Conservation (phyloP, 2,329 filamentous ascomycete genomes). For the Penicillium corylophilum region DNA sequence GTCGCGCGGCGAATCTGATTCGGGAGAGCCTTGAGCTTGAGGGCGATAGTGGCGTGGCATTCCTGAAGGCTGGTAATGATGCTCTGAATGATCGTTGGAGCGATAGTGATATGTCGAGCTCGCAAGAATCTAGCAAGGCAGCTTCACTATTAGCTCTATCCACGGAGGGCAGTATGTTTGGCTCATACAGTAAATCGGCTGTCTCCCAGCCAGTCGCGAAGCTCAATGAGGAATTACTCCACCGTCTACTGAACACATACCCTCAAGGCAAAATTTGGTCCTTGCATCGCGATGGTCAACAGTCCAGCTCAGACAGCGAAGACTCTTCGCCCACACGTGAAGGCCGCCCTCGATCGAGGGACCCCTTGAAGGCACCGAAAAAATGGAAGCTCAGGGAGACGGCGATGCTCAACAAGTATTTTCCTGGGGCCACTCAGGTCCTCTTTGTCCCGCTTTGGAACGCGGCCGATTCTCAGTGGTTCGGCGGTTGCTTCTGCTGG, state of each 20-base stretch:
- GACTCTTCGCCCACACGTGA: constrained; percentile 23
- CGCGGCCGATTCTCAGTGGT: constrained; percentile 48
- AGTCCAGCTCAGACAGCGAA: constrained; percentile 49
- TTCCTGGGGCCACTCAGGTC: constrained; percentile 49
- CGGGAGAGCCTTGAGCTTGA: constrained; percentile 47
- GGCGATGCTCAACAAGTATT: constrained; percentile 42
- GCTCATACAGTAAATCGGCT: constrained; percentile 28
- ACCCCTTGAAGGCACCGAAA: constrained; percentile 14
- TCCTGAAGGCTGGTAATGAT: constrained; percentile 31
- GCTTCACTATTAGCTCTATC: constrained; percentile 36
- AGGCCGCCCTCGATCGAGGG: constrained; percentile 7
- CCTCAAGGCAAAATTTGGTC: constrained; percentile 51
- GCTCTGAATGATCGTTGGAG: constrained; percentile 29
- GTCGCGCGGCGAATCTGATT: constrained; percentile 50
- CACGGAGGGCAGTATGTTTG: constrained; percentile 36
- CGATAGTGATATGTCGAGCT: constrained; percentile 28
- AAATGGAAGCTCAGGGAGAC: constrained; percentile 30
- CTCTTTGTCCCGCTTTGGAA: constrained; percentile 56
- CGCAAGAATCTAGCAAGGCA: constrained; percentile 25
- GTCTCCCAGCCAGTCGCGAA: constrained; percentile 29
- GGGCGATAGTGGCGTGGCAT: constrained; percentile 48
- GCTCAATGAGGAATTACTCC: constrained; percentile 32
- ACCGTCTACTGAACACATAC: constrained; percentile 42
- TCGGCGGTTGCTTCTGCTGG: constrained; percentile 48
- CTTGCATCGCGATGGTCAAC: constrained; percentile 44